Evolutionary conservation across 1,139 yeast species (phyloP), one percentile per base, ranked within the genome.

Genomic region (Candida sojae): DNA sequence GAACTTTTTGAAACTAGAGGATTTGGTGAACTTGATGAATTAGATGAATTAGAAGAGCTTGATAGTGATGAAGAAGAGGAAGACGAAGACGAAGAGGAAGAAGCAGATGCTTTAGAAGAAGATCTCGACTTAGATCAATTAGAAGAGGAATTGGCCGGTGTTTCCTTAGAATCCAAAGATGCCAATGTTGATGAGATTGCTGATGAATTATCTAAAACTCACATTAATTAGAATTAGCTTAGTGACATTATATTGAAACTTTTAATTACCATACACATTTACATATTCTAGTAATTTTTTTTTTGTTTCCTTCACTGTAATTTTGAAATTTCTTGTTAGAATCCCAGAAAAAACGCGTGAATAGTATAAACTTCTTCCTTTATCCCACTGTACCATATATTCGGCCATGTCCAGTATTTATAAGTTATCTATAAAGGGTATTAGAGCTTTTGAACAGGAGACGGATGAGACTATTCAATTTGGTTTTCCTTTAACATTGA

Each of bases 11-110:
- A 84, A 53, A 80, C 77, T 39, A 82, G 91, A 62, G 95, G 92
- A 0, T 67, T 71, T 50, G 96, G 97, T 49, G 95, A 86, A 64
- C 68, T 93, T 31, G 97, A 91, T 60, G 97, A 91, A 58, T 76
- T 91, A 51, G 98, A 93, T 59, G 99, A 93, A 59, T 80, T 95
- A 72, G 99, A 93, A 70, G 97, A 90, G 64, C 77, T 84, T 43
- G 91, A 88, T 56, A 85, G 89, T 52, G 97, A 88, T 25, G 96
- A 88, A 52, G 93, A 84, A 30, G 89, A 82, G 8, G 88, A 79
- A 2, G 87, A 81, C 5, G 87, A 80, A 11, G 87, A 80, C 5
- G 91, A 83, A 11, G 88, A 82, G 5, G 87, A 77, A 21, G 83
- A 73, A 12, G 68, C 62, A 36, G 80, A 72, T 50, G 75, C 73